phyloP scores from a whole-genome alignment of 2,329 filamentous ascomycete species.

The Penicillium griseofulvum region DNA sequence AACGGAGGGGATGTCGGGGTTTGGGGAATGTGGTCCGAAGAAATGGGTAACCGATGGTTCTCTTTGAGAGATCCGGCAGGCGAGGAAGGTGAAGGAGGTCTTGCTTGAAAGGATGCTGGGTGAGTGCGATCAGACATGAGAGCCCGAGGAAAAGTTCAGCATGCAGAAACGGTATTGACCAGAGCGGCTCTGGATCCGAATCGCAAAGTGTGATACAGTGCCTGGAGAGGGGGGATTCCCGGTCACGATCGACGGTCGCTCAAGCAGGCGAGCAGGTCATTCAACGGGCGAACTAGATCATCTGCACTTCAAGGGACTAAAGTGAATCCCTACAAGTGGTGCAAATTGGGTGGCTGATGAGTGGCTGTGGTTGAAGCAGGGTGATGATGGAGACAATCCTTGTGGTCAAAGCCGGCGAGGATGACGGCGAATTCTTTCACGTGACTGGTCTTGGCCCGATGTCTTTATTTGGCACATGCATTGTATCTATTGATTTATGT shows the following conservation, averaged over 20 bases:
- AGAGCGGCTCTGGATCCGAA: constrained; percentile 16
- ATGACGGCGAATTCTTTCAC: constrained; percentile 11
- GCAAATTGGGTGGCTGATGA: constrained; percentile 14
- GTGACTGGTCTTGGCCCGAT: constrained; percentile 8
- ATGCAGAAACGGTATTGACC: constrained; percentile 17
- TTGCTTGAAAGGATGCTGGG: constrained; percentile 35
- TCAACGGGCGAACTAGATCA: constrained; percentile 32
- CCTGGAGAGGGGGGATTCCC: constrained; percentile 26
- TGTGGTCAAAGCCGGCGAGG: constrained; percentile 19
- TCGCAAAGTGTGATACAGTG: constrained; percentile 19
- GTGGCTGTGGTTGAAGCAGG: constrained; percentile 16
- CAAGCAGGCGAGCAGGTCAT: constrained; percentile 34
- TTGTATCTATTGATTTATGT: neutral
- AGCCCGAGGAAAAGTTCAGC: constrained; percentile 15
- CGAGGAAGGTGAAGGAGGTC: constrained; percentile 45
- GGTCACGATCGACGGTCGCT: constrained; percentile 36
- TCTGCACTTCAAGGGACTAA: constrained; percentile 33
- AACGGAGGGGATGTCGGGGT: constrained; percentile 47
- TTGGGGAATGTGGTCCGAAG: constrained; percentile 36
- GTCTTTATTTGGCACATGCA: constrained; percentile 10
- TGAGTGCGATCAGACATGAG: constrained; percentile 42
- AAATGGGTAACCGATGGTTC: constrained; percentile 26
- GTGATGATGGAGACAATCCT: constrained; percentile 18
- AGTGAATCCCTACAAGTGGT: constrained; percentile 14
- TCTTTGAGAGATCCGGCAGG: constrained; percentile 42